phyloP scores from a whole-genome alignment of 139 green algal genomes.

The Yamagishiella unicocca region DNA sequence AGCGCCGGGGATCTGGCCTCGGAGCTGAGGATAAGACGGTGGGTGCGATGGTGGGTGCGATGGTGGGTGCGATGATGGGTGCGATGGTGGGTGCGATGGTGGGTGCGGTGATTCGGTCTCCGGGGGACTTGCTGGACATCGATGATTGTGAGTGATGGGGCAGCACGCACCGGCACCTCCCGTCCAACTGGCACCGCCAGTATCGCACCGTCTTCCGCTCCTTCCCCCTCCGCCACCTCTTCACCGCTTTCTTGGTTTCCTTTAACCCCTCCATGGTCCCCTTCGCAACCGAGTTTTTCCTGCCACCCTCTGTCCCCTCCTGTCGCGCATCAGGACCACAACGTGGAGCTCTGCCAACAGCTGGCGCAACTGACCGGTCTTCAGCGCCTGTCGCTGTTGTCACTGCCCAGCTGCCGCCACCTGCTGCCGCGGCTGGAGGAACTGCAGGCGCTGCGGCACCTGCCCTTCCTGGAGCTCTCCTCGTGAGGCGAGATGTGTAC shows the following conservation, averaged over 20 bases:
- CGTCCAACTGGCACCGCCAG: neutral
- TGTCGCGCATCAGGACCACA: neutral
- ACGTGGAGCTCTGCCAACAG: conserved; percentile 8
- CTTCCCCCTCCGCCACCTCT: neutral
- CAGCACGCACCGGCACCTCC: too few species aligned
- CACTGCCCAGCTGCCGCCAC: conserved; percentile 30
- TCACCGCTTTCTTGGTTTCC: neutral
- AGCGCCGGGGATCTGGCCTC: neutral
- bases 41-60: neutral
- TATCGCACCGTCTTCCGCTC: too few species aligned
- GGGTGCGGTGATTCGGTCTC: too few species aligned
- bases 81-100: neutral
- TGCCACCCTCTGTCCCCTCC: neutral
- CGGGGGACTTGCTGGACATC: too few species aligned
- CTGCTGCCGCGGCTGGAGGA: neutral
- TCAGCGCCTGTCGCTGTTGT: conserved; percentile 33
- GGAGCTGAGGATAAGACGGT: neutral
- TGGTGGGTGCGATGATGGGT: neutral
- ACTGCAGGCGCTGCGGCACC: conserved; percentile 27
- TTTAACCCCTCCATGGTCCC: neutral
- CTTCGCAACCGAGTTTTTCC: neutral
- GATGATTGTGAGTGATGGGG: neutral
- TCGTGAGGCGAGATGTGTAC: neutral
- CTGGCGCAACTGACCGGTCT: neutral
- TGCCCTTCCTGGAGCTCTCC: conserved; percentile 27